These are phyloP conservation scores for Atkinsonella hypoxylon DNA, from an alignment of 2,329 filamentous ascomycete genomes.

Conservation along the genomic window DNA sequence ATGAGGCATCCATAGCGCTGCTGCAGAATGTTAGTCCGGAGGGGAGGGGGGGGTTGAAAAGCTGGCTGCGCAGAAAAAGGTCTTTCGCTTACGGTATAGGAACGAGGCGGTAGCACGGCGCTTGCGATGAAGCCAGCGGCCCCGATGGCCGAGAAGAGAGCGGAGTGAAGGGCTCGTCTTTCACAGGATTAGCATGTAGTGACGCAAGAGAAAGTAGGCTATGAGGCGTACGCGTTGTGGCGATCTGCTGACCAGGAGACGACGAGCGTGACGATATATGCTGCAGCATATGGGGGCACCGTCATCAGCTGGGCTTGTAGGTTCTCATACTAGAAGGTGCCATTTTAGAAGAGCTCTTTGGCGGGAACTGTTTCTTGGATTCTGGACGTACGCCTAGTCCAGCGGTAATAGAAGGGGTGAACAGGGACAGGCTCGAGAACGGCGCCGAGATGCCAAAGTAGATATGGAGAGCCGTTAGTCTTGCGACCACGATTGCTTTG, in stretches of 20 bases:
- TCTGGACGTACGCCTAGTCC: slow-evolving; percentile 25
- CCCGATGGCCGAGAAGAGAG: slow-evolving; percentile 30
- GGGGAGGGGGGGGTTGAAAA: too few relatives aligned
- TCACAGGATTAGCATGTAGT: too few relatives aligned
- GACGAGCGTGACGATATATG: slow-evolving; percentile 29
- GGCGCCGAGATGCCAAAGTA: slow-evolving; percentile 40
- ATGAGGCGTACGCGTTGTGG: slow-evolving; percentile 32
- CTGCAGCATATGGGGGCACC: slow-evolving; percentile 51
- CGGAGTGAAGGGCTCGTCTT: slow-evolving; percentile 30
- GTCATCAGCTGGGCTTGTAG: slow-evolving; percentile 54
- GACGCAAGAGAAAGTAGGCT: neutral
- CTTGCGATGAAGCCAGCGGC: slow-evolving; percentile 46
- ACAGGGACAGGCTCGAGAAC: slow-evolving; percentile 48
- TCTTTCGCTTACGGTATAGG: slow-evolving; percentile 30
- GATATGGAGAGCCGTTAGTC: slow-evolving; percentile 13
- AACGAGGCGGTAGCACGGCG: slow-evolving; percentile 43
- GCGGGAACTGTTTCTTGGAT: neutral
- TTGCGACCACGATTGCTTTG: neutral
- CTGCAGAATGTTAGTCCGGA: slow-evolving; percentile 23
- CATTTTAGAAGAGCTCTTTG: neutral
- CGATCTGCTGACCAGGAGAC: slow-evolving; percentile 50
- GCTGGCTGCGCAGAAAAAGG: too few relatives aligned
- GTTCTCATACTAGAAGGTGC: slow-evolving; percentile 23
- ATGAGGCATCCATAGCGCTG: slow-evolving; percentile 60
- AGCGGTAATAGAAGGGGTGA: slow-evolving; percentile 47